Percentiles rank a stretch among this genome's conserved stretches.
phyloP scores from a whole-genome alignment of 305 asterid species.

The Fraxinus velutina region DNA sequence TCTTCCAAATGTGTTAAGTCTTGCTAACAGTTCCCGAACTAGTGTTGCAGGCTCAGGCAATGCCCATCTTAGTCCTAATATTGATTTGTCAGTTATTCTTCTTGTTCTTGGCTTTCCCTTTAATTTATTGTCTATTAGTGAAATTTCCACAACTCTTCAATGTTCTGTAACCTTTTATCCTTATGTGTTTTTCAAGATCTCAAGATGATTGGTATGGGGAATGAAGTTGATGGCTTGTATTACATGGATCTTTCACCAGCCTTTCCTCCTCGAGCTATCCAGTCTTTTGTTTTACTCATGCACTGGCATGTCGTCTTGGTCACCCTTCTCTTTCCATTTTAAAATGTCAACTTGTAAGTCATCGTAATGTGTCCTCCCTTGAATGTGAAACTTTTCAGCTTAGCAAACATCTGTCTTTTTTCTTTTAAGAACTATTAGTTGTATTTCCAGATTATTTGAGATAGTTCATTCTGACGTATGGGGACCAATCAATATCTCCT shows the following conservation, averaged over 20 bases:
- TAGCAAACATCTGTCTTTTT: background rate
- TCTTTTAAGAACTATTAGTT: no score
- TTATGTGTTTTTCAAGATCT: background rate
- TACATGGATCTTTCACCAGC: background rate
- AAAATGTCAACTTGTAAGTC: background rate
- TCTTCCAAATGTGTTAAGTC: background rate
- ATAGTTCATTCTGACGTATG: no score
- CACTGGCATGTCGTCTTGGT: background rate
- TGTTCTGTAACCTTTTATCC: background rate
- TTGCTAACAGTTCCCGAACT: background rate
- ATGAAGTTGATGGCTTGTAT: background rate
- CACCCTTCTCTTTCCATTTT: background rate
- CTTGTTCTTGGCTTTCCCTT: background rate
- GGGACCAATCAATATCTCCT: no score
- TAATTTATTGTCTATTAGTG: background rate
- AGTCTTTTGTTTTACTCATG: background rate
- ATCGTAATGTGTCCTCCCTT: background rate
- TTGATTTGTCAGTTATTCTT: background rate
- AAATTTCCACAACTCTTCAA: background rate
- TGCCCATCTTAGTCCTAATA: background rate
- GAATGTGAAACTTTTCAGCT: background rate
- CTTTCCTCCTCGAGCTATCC: background rate
- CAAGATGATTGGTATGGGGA: background rate
- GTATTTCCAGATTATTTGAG: no score
- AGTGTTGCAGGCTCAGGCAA: background rate